These are phyloP conservation scores for Pseudozyma sp. DNA, from an alignment of 1,284 basidiomycete species.

Conservation along the genomic window DNA sequence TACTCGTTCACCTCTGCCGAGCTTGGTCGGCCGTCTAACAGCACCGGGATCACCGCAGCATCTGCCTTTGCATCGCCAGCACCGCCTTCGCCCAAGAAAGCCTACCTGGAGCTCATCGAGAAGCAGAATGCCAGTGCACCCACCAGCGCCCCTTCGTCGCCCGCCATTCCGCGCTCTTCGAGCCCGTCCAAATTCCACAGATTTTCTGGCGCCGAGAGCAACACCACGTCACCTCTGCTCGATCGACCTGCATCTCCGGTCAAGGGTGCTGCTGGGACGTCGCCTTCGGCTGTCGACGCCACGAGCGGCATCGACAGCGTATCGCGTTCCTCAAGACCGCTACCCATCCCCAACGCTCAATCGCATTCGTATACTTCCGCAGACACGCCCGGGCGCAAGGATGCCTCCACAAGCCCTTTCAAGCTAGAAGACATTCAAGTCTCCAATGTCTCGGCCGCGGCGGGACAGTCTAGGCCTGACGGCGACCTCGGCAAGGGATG, in stretches of 20 bases:
- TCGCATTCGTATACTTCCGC: conserved; percentile 17
- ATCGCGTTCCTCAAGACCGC: conserved; percentile 25
- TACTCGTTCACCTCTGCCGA: conserved; percentile 41
- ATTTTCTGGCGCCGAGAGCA: conserved; percentile 25
- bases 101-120: conserved; percentile 43
- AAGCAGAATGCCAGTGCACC: conserved; percentile 26
- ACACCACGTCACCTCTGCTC: conserved; percentile 21
- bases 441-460: conserved; percentile 12
- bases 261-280: conserved; percentile 16
- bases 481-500: conserved; percentile 27
- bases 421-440: conserved; percentile 39
- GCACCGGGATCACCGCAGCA: conserved; percentile 3
- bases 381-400: conserved; percentile 33
- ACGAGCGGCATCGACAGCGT: conserved; percentile 5
- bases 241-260: conserved; percentile 39
- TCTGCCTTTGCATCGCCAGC: conserved; percentile 7
- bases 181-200: conserved; percentile 48
- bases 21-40: conserved; percentile 30
- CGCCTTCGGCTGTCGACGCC: conserved; percentile 2
- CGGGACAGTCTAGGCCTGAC: conserved; percentile 18
- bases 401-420: conserved; percentile 53
- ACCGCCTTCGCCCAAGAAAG: conserved; percentile 44
- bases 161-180: conserved; percentile 45
- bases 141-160: conserved; percentile 31
- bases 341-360: conserved; percentile 32